Percentiles rank a stretch among this genome's conserved stretches.
Evolutionary conservation across 768 basidiomycete genomes (phyloP).

Genomic region (Russula foetens): DNA sequence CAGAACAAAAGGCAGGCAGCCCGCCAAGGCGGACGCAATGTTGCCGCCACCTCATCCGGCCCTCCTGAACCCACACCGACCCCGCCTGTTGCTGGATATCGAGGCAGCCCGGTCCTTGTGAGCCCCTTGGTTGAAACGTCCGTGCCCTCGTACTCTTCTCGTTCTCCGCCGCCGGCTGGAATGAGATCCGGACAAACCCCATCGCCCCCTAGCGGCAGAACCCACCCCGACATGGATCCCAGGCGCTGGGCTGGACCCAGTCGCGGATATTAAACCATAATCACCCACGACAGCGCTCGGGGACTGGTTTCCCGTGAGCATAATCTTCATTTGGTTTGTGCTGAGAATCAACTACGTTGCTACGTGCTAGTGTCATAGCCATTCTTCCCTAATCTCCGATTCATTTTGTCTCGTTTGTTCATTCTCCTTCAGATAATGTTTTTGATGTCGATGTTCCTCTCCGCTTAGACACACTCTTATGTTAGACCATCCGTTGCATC

Average conservation of each 20-base stretch:
- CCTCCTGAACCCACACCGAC: background rate
- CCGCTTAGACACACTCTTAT: slow-evolving; percentile 4
- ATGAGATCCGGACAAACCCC: slow-evolving; percentile 11
- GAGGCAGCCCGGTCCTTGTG: background rate
- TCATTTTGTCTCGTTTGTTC: slow-evolving; percentile 10
- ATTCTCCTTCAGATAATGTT: background rate
- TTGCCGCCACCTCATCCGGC: background rate
- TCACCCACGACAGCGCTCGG: slow-evolving; percentile 9
- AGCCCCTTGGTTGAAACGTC: slow-evolving; percentile 12
- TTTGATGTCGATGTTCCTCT: slow-evolving; percentile 2
- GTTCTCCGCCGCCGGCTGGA: slow-evolving; percentile 8
- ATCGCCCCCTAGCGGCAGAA: slow-evolving; percentile 14
- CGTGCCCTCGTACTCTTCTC: slow-evolving; percentile 6
- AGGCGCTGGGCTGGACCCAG: slow-evolving; percentile 1
- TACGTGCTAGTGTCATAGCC: slow-evolving; percentile 15
- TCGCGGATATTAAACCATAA: slow-evolving; percentile 17
- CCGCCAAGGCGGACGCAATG: slow-evolving; percentile 13
- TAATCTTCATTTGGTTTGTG: slow-evolving; percentile 7
- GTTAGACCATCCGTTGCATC: background rate
- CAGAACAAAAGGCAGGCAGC: slow-evolving; percentile 18
- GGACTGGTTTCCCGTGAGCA: slow-evolving; percentile 11
- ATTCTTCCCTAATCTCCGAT: slow-evolving; percentile 16
- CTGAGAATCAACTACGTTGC: slow-evolving; percentile 12
- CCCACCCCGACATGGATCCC: slow-evolving; percentile 10
- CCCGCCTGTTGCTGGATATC: background rate